phyloP scores from a whole-genome alignment of 192 early-diverging fungal species.

The Coemansia sp. region DNA sequence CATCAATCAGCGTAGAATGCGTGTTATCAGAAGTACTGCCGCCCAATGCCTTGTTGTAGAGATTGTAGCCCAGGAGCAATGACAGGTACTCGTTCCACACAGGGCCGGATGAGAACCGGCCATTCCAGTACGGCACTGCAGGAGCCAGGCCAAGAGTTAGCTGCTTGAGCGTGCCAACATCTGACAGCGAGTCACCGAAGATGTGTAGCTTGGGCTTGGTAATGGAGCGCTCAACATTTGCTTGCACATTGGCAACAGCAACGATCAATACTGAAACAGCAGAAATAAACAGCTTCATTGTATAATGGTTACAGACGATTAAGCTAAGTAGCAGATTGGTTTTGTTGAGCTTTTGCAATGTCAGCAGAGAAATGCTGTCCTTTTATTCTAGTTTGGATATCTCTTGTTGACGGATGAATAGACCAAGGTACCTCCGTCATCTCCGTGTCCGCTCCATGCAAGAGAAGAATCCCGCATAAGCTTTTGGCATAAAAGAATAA shows the following conservation, averaged over 20 bases:
- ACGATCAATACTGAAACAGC: background rate
- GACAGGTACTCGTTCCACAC: slow-evolving; percentile 43
- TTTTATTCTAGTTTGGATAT: background rate
- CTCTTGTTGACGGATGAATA: too few species aligned
- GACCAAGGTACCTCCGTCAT: background rate
- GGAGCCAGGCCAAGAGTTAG: slow-evolving; percentile 31
- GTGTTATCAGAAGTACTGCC: slow-evolving; percentile 28
- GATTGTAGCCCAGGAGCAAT: slow-evolving; percentile 13
- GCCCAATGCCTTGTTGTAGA: slow-evolving; percentile 40
- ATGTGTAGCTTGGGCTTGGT: slow-evolving; percentile 20
- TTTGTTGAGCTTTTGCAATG: background rate
- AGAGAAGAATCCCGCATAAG: background rate
- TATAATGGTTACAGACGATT: background rate
- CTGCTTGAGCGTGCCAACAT: slow-evolving; percentile 32
- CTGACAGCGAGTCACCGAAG: slow-evolving; percentile 40
- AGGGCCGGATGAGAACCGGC: slow-evolving; percentile 33
- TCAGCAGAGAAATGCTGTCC: too few species aligned
- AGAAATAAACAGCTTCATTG: slow-evolving; percentile 19
- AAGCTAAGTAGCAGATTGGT: background rate
- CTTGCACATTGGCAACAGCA: slow-evolving; percentile 11
- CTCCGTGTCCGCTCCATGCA: background rate
- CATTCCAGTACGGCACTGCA: slow-evolving; percentile 29
- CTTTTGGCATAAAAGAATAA: background rate
- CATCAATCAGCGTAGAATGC: slow-evolving; percentile 15
- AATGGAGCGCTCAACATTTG: background rate